Evolutionary conservation across 2,329 filamentous ascomycete genomes (phyloP).

Genomic region (Phialophora verrucosa): DNA sequence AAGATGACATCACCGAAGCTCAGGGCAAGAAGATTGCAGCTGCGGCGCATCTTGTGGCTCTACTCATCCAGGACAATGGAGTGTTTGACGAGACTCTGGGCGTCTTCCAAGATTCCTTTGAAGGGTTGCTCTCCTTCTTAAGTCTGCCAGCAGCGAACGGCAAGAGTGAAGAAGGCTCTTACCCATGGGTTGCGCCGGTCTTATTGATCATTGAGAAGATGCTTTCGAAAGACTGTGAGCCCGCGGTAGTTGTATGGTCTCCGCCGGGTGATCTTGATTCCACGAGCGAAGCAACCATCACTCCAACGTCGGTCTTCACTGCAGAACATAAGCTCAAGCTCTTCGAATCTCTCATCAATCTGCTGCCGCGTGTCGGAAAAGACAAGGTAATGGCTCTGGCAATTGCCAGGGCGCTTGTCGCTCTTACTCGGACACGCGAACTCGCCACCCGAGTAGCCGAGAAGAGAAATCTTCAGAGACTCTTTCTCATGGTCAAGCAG

Average conservation of each 20-base stretch:
- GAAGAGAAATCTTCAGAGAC: slow-evolving; percentile 83
- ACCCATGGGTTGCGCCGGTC: slow-evolving; percentile 90
- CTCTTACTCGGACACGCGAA: slow-evolving; percentile 78
- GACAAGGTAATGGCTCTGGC: slow-evolving; percentile 84
- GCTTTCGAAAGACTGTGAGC: slow-evolving; percentile 86
- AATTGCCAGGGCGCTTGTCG: slow-evolving; percentile 80
- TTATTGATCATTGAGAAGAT: slow-evolving; percentile 88
- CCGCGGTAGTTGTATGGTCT: slow-evolving; percentile 73
- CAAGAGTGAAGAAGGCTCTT: slow-evolving; percentile 75
- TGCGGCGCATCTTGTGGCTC: slow-evolving; percentile 86
- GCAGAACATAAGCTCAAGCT: slow-evolving; percentile 71
- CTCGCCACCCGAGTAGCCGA: slow-evolving; percentile 79
- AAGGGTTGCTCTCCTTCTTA: slow-evolving; percentile 78
- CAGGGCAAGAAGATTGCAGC: slow-evolving; percentile 77
- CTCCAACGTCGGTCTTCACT: slow-evolving; percentile 65
- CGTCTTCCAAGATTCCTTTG: slow-evolving; percentile 73
- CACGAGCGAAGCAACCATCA: slow-evolving; percentile 62
- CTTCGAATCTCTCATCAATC: slow-evolving; percentile 77
- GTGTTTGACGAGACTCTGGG: slow-evolving; percentile 81
- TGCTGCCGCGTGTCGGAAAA: slow-evolving; percentile 85
- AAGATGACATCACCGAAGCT: slow-evolving; percentile 61
- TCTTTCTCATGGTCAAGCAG: slow-evolving; percentile 96
- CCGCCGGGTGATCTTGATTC: slow-evolving; percentile 55
- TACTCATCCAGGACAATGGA: slow-evolving; percentile 75
- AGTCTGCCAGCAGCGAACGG: slow-evolving; percentile 62